Evolutionary conservation across 345 rosid genomes (phyloP), one percentile per base, ranked within the genome.

Genomic region (Acer campestre): DNA sequence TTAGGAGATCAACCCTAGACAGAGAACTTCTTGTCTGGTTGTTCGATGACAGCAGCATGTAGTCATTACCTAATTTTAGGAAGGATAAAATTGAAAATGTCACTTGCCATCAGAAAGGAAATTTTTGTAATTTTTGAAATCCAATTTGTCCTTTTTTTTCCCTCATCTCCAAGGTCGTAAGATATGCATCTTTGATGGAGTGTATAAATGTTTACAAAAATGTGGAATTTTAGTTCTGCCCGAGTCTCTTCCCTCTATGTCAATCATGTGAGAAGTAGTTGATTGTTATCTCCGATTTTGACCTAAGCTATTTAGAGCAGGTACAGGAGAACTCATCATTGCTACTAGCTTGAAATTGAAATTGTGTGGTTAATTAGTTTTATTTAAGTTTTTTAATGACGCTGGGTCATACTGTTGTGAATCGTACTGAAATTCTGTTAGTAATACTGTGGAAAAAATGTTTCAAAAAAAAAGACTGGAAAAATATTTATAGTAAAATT

Each of bases 61-160:
- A 31, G 35, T 69, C 61, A 27, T 38, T 25, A 25, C 59, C 42
- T 69, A 29, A 23, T 58, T 76, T 13, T 82, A 61, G 67, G 72
- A 73, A 68, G 48, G 71, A 68, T 81, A 80, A 75, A 77, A 77
- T 71, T 66, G 71, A 71, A 79, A 76, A 22, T 53, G 51, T 12
- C 42, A 14, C 74, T 79, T 27, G 25, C 68, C 20, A 23, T 64
- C n/a, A 7, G 78, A 79, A 72, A 70, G 78, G 65, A 62, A 44
- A 23, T 11, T 61, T 48, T 35, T 79, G 17, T 61, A 18, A 73
- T 7, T 51, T 31, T 56, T 71, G 7, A 44, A 12, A 61, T 25
- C 23, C n/a, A 22, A 20, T 53, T 68, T 48, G 4, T 16, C 1
- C 0, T 42, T 68, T 25, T 17, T 16, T 16, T 61, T 12, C 61